These are phyloP conservation scores for Lindgomyces ingoldianus DNA, from an alignment of 495 filamentous ascomycete genomes.

Conservation along the genomic window DNA sequence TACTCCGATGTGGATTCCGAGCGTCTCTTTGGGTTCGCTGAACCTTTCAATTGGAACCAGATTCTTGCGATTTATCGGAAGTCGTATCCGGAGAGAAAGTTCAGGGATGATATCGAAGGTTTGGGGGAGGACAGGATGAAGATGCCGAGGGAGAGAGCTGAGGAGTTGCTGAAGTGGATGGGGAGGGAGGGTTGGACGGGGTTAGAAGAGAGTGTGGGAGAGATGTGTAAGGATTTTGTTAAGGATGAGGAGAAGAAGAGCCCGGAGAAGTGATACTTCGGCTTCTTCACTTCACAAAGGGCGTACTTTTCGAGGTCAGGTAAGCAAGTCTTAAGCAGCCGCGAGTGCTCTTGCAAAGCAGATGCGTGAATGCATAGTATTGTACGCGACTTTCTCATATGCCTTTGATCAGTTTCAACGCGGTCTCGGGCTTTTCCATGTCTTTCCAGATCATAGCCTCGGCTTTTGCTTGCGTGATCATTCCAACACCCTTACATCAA, in stretches of 20 bases:
- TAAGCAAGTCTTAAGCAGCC: no score
- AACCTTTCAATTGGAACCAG: constrained; percentile 24
- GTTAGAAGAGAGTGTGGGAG: constrained; percentile 13
- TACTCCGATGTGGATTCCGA: constrained; percentile 24
- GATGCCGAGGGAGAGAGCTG: constrained; percentile 20
- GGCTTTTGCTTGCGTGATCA: no score
- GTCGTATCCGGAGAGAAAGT: constrained; percentile 20
- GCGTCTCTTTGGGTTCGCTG: constrained; percentile 33
- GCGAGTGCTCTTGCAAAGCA: no score
- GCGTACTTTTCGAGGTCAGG: not conserved
- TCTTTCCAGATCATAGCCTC: no score
- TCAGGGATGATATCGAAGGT: constrained; percentile 22
- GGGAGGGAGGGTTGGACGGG: constrained; percentile 20
- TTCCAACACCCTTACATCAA: no score
- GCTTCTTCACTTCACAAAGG: not conserved
- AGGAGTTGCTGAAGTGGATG: constrained; percentile 31
- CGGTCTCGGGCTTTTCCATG: no score
- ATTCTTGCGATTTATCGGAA: constrained; percentile 26
- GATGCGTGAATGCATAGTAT: no score
- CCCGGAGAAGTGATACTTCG: not conserved
- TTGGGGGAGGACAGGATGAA: constrained; percentile 11
- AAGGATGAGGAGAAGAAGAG: not conserved
- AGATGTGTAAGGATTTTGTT: constrained; percentile 11
- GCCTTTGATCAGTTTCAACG: no score
- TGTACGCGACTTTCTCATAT: no score